Evolutionary conservation across 2,329 filamentous ascomycete species (phyloP).

Genomic region (Talaromyces piceae): DNA sequence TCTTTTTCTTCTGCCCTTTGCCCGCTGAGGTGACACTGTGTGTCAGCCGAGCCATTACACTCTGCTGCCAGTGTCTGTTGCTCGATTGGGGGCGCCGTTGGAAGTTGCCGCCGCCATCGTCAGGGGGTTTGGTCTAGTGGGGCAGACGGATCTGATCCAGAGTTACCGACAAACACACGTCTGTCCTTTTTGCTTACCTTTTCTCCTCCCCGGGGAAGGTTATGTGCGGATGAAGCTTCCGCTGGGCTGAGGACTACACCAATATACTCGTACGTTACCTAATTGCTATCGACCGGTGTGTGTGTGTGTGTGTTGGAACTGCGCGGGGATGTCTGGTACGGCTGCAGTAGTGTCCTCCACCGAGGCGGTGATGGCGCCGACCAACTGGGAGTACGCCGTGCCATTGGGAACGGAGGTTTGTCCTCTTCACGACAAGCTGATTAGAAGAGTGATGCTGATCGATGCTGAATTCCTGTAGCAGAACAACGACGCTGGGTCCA

Average conservation of each 20-base stretch:
- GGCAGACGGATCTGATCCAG: neutral
- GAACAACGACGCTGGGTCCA: slow-evolving; percentile 2
- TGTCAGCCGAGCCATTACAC: too few relatives aligned
- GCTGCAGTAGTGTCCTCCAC: slow-evolving; percentile 31
- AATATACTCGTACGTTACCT: neutral
- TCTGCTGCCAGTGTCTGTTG: too few relatives aligned
- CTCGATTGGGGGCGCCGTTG: neutral
- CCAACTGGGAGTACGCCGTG: slow-evolving; percentile 33
- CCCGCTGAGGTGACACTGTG: neutral
- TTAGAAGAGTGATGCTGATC: neutral
- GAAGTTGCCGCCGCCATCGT: neutral
- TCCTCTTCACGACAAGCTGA: slow-evolving; percentile 3
- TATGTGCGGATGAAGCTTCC: slow-evolving; percentile 7
- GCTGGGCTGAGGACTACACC: neutral
- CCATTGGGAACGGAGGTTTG: slow-evolving; percentile 30
- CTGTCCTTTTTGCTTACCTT: neutral
- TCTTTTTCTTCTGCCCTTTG: neutral
- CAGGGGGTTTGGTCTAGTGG: neutral
- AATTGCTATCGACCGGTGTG: neutral
- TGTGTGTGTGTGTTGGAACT: slow-evolving; percentile 20
- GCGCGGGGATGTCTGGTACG: slow-evolving; percentile 33
- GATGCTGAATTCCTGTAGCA: slow-evolving; percentile 3
- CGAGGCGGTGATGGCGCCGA: slow-evolving; percentile 32
- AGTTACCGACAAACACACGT: neutral
- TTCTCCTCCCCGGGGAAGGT: neutral